These are phyloP conservation scores for Conticribra weissflogii DNA, from an alignment of 108 stramenopile species.

Conservation along the genomic window DNA sequence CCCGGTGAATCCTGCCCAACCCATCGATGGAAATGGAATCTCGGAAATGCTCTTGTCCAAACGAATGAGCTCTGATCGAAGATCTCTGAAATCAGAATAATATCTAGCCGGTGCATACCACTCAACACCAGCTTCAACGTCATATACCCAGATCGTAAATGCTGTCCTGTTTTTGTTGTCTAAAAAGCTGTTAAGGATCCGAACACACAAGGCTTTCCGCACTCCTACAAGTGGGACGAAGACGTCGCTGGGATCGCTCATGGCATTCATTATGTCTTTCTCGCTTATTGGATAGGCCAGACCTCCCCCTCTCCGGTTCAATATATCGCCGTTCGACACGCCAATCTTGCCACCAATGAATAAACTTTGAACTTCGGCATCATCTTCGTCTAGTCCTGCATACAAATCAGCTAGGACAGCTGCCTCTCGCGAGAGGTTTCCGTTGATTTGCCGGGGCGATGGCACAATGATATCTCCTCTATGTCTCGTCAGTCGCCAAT, in stretches of 20 bases:
- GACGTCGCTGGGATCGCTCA: slow-evolving; percentile 37
- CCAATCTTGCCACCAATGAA: slow-evolving; percentile 26
- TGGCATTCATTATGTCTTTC: slow-evolving; percentile 4
- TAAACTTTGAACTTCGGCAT: slow-evolving; percentile 47
- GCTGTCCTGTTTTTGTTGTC: slow-evolving; percentile 64
- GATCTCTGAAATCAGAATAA: slow-evolving; percentile 77
- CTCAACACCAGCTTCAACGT: slow-evolving; percentile 75
- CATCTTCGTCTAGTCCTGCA: slow-evolving; percentile 45
- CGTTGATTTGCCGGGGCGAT: slow-evolving; percentile 12
- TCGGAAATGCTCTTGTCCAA: slow-evolving; percentile 49
- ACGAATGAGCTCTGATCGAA: slow-evolving; percentile 51
- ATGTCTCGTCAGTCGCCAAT: slow-evolving; percentile 39
- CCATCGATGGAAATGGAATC: slow-evolving; percentile 63
- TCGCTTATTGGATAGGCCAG: slow-evolving; percentile 23
- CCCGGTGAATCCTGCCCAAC: slow-evolving; percentile 37
- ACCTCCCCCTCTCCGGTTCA: slow-evolving; percentile 12
- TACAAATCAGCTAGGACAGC: slow-evolving; percentile 53
- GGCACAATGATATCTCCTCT: slow-evolving; percentile 9
- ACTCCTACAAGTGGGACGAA: slow-evolving; percentile 73
- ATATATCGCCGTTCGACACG: slow-evolving; percentile 8
- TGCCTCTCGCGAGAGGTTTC: slow-evolving; percentile 29
- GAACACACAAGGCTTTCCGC: slow-evolving; percentile 76
- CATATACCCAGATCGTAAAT: slow-evolving; percentile 86
- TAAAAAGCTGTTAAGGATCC: slow-evolving; percentile 75
- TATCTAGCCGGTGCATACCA: slow-evolving; percentile 90